These are phyloP conservation scores for Tylopilus rubrobrunneus DNA, from an alignment of 768 basidiomycete species.

Conservation along the genomic window DNA sequence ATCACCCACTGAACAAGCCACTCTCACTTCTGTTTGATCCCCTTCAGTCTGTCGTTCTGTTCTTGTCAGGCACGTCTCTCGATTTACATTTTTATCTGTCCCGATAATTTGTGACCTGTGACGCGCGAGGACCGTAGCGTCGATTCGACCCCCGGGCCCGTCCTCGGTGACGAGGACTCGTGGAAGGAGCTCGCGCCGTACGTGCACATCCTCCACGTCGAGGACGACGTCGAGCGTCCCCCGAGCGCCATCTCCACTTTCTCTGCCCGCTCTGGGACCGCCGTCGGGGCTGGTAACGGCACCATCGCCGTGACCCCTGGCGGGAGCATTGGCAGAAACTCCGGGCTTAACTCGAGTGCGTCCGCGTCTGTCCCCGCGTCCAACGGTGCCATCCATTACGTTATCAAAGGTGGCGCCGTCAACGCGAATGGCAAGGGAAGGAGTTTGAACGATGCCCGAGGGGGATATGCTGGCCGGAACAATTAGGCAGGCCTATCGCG, in stretches of 20 bases:
- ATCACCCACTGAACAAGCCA: conserved; percentile 72
- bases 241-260: conserved; percentile 7
- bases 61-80: conserved; percentile 21
- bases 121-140: conserved; percentile 30
- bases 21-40: conserved; percentile 83
- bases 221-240: conserved; percentile 22
- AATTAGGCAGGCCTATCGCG: no score
- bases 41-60: conserved; percentile 55
- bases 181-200: conserved; percentile 32
- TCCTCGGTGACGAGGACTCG: conserved; percentile 31
- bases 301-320: not conserved
- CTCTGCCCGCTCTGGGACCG: conserved; percentile 6
- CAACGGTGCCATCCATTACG: conserved; percentile 10
- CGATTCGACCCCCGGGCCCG: conserved; percentile 12
- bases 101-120: no score
- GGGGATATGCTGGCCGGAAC: no score
- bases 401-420: no score
- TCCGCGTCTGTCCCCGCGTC: conserved; percentile 22
- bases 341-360: conserved; percentile 23
- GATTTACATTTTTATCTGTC: not conserved
- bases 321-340: not conserved
- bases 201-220: conserved; percentile 29
- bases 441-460: no score
- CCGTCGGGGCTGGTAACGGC: not conserved
- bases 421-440: no score